Evolutionary conservation across 306 rosid genomes (phyloP).

Genomic region (Acacia crassicarpa): DNA sequence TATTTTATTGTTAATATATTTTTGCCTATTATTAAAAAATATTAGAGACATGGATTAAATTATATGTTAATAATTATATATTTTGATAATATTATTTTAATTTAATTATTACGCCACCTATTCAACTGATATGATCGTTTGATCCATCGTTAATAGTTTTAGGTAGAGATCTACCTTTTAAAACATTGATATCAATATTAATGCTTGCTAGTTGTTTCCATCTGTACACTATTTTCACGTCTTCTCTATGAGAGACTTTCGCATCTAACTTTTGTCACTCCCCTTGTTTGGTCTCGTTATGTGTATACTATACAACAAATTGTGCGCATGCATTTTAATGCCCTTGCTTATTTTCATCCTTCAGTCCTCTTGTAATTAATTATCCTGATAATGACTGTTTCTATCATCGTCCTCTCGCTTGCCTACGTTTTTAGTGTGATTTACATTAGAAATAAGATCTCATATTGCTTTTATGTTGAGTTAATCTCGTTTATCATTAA

Average conservation of each 20-base stretch:
- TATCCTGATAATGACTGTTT: not conserved
- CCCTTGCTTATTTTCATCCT: not conserved
- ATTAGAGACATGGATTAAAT: too few species aligned
- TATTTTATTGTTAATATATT: too few species aligned
- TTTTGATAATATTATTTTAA: too few species aligned
- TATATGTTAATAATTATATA: too few species aligned
- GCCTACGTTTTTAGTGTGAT: too few species aligned
- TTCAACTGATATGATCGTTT: too few species aligned
- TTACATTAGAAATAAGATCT: too few species aligned
- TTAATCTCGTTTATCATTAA: not conserved
- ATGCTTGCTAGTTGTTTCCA: not conserved
- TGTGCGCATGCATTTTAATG: not conserved
- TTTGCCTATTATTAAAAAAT: too few species aligned
- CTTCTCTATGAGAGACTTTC: not conserved
- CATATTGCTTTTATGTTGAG: not conserved
- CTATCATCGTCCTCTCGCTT: not conserved
- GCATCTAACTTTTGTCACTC: not conserved
- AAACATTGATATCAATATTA: not conserved
- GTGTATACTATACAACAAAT: not conserved
- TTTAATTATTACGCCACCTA: too few species aligned
- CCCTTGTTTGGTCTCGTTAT: not conserved
- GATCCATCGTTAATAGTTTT: too few species aligned
- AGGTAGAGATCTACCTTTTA: too few species aligned
- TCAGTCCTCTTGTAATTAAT: not conserved
- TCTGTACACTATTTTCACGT: not conserved